Conservation (phyloP, 805 yeast species). For the Debaryomyces maramus region DNA sequence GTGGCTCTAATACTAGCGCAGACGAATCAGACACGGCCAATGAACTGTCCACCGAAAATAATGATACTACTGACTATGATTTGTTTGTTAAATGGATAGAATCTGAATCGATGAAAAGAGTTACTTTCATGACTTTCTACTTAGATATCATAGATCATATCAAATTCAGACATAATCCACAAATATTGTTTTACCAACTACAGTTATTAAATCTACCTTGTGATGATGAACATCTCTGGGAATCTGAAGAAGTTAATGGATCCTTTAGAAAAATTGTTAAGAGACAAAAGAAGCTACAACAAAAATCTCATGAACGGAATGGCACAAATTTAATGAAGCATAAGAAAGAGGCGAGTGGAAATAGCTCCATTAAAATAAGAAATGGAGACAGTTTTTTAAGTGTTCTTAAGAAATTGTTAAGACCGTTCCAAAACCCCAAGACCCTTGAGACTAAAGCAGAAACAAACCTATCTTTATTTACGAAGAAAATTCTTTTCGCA, state of each 20-base stretch:
- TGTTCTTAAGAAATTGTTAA: slow-evolving; percentile 58
- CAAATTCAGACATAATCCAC: slow-evolving; percentile 70
- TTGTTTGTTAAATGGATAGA: slow-evolving; percentile 73
- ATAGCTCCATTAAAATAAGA: slow-evolving; percentile 8
- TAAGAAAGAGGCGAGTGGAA: slow-evolving; percentile 4
- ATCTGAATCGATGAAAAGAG: slow-evolving; percentile 72
- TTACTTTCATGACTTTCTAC: slow-evolving; percentile 79
- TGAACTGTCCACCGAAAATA: slow-evolving; percentile 11
- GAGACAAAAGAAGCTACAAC: slow-evolving; percentile 29
- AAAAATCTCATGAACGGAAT: slow-evolving; percentile 2
- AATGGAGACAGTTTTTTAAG: slow-evolving; percentile 45
- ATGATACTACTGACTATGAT: slow-evolving; percentile 27
- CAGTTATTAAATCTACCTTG: slow-evolving; percentile 43
- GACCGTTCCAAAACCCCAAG: slow-evolving; percentile 41
- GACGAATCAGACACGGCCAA: slow-evolving; percentile 28
- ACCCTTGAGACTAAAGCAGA: slow-evolving; percentile 31
- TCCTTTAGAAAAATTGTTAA: slow-evolving; percentile 40
- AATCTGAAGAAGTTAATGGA: slow-evolving; percentile 36
- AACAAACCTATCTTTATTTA: slow-evolving; percentile 44
- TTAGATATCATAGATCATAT: slow-evolving; percentile 78
- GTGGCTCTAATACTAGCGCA: slow-evolving; percentile 29
- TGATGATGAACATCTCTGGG: slow-evolving; percentile 42
- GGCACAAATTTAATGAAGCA: slow-evolving; percentile 4
- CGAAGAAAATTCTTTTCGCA: slow-evolving; percentile 52
- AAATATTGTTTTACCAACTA: slow-evolving; percentile 37